These are phyloP conservation scores for Medicago lupulina DNA, from an alignment of 306 rosid genomes.

Conservation along the genomic window DNA sequence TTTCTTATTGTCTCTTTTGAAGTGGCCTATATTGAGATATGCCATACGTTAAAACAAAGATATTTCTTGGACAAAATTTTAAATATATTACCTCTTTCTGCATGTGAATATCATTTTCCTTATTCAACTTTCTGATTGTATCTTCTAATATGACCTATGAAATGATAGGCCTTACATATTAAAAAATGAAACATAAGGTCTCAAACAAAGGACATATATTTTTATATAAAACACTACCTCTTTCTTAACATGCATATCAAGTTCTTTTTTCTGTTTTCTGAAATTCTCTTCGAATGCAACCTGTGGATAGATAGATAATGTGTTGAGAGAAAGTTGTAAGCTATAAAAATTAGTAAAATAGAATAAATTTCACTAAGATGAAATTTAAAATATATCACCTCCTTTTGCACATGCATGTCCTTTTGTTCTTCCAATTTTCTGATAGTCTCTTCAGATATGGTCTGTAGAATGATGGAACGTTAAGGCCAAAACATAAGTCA, in stretches of 20 bases:
- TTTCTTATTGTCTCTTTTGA: conserved; percentile 51
- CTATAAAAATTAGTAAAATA: not conserved
- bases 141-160: conserved; percentile 48
- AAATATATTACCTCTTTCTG: conserved; percentile 53
- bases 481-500: conserved; percentile 26
- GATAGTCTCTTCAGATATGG: conserved; percentile 47
- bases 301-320: conserved; percentile 36
- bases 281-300: conserved; percentile 50
- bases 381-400: conserved; percentile 51
- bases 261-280: conserved; percentile 48
- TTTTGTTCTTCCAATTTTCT: conserved; percentile 50
- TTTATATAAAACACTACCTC: conserved; percentile 48
- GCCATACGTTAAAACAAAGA: conserved; percentile 5
- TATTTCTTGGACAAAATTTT: conserved; percentile 24
- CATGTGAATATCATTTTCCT: conserved; percentile 48
- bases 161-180: conserved; percentile 31
- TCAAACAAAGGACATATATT: conserved; percentile 11
- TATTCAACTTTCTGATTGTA: conserved; percentile 48
- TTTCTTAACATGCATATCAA: conserved; percentile 46
- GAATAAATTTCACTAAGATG: conserved; percentile 27
- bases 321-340: conserved; percentile 6
- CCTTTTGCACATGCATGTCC: conserved; percentile 49
- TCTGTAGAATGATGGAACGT: conserved; percentile 33
- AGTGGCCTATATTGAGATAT: conserved; percentile 38
- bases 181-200: not conserved